Evolutionary conservation across 192 early-diverging fungal genomes (phyloP), one percentile per base, ranked within the genome.

Genomic region (Coemansia sp.): DNA sequence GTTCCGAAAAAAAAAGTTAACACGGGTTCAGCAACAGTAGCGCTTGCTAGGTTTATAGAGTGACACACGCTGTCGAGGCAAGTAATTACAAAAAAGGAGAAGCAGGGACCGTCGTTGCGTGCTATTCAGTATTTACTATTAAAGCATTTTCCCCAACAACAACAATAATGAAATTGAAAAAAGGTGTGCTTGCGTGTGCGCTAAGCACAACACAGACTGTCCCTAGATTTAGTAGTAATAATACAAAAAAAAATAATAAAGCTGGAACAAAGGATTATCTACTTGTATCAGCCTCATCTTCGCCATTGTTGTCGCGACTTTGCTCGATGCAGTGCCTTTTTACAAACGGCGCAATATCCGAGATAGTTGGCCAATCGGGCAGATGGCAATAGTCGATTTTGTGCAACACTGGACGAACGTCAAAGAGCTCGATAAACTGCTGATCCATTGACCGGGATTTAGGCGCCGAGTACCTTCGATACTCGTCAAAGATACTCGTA

Each of bases 401-500:
- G 33, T 86, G 83, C 84, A 92, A 86, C 13, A 92, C 91, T 22
- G 90, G 88, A 18, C 85, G 73, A 11, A 88, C 72, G 61, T 94
- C 91, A 75, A 91, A 94, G 44, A 94, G 81, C 64, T 94, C 92
- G 50, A 94, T 94, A 68, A 93, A 94, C 67, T 93, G 93, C 69
- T 93, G 92, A 62, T 95, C 93, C 90, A 93, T 92, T 3, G 92
- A 89, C 16, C 93, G 75, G 0, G 91, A 90, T 68, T 95, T 95
- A 8, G 93, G 92, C 53, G 90, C 88, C 29, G 96, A 92, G 68
- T 95, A 99, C 20, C 94, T 79, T 43, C 95, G 87, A 76, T 99
- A 99, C 75, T 99, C 97, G 73, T 97, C 95, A 89, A 98, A 99
- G 34, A 97, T 97, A n/a, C 93, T 92, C 0, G 96, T 95, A 65